Evolutionary conservation across 2,329 filamentous ascomycete species (phyloP), one percentile per base, ranked within the genome.

Genomic region (Gliomastix tumulicola): DNA sequence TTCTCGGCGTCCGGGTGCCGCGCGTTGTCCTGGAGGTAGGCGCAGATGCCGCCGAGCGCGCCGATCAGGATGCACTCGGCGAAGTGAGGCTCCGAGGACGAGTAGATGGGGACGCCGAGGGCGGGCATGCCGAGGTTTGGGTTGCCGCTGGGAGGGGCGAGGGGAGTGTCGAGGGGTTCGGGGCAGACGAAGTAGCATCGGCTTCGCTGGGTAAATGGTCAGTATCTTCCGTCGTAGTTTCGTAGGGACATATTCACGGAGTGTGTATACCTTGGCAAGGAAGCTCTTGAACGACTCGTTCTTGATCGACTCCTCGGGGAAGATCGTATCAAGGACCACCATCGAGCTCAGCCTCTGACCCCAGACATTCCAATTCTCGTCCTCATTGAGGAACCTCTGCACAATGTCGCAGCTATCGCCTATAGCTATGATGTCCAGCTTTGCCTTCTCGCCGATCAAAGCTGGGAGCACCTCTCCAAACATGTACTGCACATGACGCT

Each of bases 351-450:
- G 47, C 17, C 61, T 60, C 0, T 34, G 32, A 1, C 62, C 60
- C 59, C 71, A 67, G 15, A 38, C 49, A 4, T 44, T 40, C 69
- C 74, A 82, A 52, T 63, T 69, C 55, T 64, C 66, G 9, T 74
- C 53, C 4, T 68, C 45, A 23, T 79, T 69, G 9, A 92, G 63
- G 43, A 83, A 81, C 12, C 60, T 50, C 20, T 81, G 57, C 0
- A 78, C 63, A 3, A 68, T 60, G 21, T 79, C 69, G 0, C 78
- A 79, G 4, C 79, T 79, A 37, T 84, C 77, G 3, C 82, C 79
- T 13, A 92, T 62, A 2, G 75, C 85, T 33, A 95, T 67, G 21
- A 95, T 54, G 50, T 88, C 79, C 16, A 94, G 51, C 31, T 68
- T 69, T 0, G 78, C 76, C 2, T 68, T 55, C 1, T 61, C 38